Conservation (phyloP, 2,329 filamentous ascomycete genomes). For the Septoria linicola region DNA sequence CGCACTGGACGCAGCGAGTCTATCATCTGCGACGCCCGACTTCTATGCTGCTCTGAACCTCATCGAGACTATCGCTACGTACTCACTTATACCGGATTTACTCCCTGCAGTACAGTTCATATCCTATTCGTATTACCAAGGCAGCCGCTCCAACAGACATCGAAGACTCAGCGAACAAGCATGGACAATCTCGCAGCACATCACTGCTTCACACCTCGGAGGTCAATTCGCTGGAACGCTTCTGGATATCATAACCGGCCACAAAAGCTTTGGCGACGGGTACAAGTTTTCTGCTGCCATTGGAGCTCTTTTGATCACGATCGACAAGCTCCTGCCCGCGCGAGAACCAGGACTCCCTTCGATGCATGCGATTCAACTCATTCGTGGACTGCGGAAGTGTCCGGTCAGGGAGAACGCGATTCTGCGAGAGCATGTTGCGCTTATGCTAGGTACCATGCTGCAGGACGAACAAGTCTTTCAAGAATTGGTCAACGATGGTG, state of each 20-base stretch:
- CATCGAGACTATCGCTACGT: slow-evolving; percentile 34
- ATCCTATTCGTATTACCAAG: slow-evolving; percentile 35
- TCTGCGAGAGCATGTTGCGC: slow-evolving; percentile 24
- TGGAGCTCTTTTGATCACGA: slow-evolving; percentile 35
- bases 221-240: slow-evolving; percentile 30
- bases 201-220: slow-evolving; percentile 35
- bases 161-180: slow-evolving; percentile 30
- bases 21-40: slow-evolving; percentile 33
- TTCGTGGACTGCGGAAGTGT: slow-evolving; percentile 20
- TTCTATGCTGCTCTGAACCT: slow-evolving; percentile 33
- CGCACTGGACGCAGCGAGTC: slow-evolving; percentile 29
- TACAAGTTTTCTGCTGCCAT: slow-evolving; percentile 29
- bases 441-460: slow-evolving; percentile 22
- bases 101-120: slow-evolving; percentile 31
- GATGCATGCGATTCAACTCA: slow-evolving; percentile 23
- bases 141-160: slow-evolving; percentile 33
- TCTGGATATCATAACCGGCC: slow-evolving; percentile 28
- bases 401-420: slow-evolving; percentile 23
- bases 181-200: slow-evolving; percentile 31
- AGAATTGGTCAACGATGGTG: slow-evolving; percentile 21
- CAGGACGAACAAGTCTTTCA: slow-evolving; percentile 14
- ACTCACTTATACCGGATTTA: slow-evolving; percentile 31
- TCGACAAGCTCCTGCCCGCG: slow-evolving; percentile 27
- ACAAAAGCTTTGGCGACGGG: slow-evolving; percentile 22
- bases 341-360: slow-evolving; percentile 6